Evolutionary conservation across 2,329 filamentous ascomycete genomes (phyloP).

Genomic region (Claviceps capensis): DNA sequence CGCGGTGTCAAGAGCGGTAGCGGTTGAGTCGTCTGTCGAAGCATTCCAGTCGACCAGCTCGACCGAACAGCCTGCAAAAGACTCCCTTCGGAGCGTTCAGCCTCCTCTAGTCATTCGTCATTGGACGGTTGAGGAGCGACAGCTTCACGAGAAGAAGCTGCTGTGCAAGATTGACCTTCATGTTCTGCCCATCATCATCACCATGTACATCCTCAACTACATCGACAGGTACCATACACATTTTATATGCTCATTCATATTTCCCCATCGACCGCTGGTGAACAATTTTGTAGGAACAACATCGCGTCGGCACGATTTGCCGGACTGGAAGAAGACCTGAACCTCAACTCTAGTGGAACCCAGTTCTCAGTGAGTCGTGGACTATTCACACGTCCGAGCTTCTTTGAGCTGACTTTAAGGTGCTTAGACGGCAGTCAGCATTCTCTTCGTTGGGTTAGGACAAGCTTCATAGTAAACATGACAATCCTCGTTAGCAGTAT

Average conservation of each 20-base stretch:
- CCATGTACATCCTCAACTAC: conserved; percentile 45
- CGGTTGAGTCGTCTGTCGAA: neutral
- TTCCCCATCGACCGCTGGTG: neutral
- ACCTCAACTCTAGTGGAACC: conserved; percentile 22
- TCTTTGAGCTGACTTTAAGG: neutral
- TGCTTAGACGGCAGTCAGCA: conserved; percentile 30
- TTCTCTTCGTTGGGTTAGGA: conserved; percentile 34
- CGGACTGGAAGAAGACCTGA: conserved; percentile 35
- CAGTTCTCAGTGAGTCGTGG: conserved; percentile 8
- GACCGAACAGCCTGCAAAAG: neutral
- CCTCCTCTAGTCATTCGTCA: conserved; percentile 1
- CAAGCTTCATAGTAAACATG: neutral
- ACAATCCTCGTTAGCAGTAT: neutral
- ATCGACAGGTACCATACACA: conserved; percentile 25
- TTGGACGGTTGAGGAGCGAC: conserved; percentile 1
- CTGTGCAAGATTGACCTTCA: conserved; percentile 27
- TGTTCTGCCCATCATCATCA: conserved; percentile 37
- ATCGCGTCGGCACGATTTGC: conserved; percentile 8
- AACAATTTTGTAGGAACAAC: conserved; percentile 23
- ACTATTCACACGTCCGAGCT: neutral
- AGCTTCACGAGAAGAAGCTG: conserved; percentile 16
- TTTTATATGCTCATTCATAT: neutral
- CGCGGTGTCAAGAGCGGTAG: neutral
- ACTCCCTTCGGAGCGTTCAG: neutral
- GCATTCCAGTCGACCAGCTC: neutral